These are phyloP conservation scores for Collybiopsis luxurians DNA, from an alignment of 768 basidiomycete genomes.

Conservation along the genomic window DNA sequence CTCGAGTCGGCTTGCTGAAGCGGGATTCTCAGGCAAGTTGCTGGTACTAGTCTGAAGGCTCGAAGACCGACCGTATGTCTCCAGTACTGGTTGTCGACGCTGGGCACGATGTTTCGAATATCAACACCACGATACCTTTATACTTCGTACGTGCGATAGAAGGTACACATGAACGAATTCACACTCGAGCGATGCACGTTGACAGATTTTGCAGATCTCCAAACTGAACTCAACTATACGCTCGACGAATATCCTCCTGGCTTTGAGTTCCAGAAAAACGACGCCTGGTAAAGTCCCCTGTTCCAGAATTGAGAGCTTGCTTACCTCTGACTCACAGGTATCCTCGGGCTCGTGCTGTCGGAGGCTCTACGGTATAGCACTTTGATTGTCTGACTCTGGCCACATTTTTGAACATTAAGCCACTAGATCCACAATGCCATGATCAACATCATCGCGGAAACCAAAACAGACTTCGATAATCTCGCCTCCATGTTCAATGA, in stretches of 20 bases:
- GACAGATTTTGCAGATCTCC: constrained; percentile 23
- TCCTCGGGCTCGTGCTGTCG: constrained; percentile 25
- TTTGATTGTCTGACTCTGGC: neutral
- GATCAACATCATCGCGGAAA: constrained; percentile 25
- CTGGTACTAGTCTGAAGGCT: no score
- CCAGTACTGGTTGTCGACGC: constrained; percentile 28
- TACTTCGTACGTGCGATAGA: constrained; percentile 22
- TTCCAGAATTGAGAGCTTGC: neutral
- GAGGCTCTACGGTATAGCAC: constrained; percentile 25
- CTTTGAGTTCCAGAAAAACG: constrained; percentile 19
- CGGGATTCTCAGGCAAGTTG: constrained; percentile 9
- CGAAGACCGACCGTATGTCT: neutral
- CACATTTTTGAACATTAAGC: neutral
- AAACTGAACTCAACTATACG: constrained; percentile 26
- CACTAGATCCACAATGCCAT: constrained; percentile 26
- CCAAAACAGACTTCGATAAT: constrained; percentile 22
- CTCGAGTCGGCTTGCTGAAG: constrained; percentile 12
- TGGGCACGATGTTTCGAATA: constrained; percentile 21
- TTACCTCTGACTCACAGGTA: constrained; percentile 15
- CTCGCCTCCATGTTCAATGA: constrained; percentile 24
- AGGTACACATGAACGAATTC: no score
- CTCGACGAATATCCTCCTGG: constrained; percentile 24
- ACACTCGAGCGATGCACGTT: no score
- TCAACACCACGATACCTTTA: constrained; percentile 26
- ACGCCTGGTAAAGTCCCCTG: constrained; percentile 16